Evolutionary conservation across 2,329 filamentous ascomycete species (phyloP), one percentile per base, ranked within the genome.

Genomic region (Botrytis fragariae): DNA sequence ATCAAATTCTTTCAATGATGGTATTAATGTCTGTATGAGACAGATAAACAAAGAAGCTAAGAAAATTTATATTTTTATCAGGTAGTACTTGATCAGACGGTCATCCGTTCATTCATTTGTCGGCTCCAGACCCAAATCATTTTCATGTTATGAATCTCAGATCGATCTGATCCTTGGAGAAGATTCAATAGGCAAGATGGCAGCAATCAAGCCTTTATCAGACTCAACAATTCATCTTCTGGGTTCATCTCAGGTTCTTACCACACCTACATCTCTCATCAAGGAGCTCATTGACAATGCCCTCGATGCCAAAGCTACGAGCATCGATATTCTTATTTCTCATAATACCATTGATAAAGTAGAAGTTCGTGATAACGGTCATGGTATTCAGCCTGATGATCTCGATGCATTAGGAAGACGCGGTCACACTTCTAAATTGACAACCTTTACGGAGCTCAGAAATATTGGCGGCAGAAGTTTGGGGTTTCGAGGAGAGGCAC

Each of bases 271-370:
- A 20, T 86, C 87, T 18, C 83, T 93, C 3, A 87, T 94, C 77
- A 95, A 95, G 79, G 93, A 95, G 81, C 88, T 95, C 6, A 81
- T 95, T 45, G 93, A 95, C 77, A 95, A 95, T 81, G 86, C 92
- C 61, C 86, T 95, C 32, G 92, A 95, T 81, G 91, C 92, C 12
- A 84, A 86, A 70, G 91, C 92, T 20, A 91, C 87, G 2, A 86
- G 86, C 2, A 84, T 95, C 73, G 88, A 92, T 70, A 83, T 95
- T 37, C 83, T 88, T 42, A 84, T 94, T 22, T 87, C 91, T 6
- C 78, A 85, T 60, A 90, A 94, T 79, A 91, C 90, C 0, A 80
- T 94, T 70, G 90, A 92, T 80, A 87, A 86, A 71, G 87, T 95
- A 54, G 88, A 92, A 77, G 88, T 94, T 67, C 87, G 88, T 62